phyloP scores from a whole-genome alignment of 73 alveolate species.

The Stentor coeruleus region DNA sequence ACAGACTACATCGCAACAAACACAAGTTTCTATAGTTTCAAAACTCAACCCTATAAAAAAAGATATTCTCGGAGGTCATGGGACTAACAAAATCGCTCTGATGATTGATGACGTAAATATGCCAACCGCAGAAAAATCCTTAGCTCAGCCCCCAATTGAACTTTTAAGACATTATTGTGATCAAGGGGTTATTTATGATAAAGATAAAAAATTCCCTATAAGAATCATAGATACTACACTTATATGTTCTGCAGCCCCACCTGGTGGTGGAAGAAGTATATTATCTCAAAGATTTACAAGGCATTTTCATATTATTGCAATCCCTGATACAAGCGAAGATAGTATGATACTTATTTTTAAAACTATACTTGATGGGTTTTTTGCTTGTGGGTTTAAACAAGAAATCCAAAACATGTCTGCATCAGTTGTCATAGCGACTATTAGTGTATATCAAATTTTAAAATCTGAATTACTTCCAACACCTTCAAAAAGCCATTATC shows the following conservation, averaged over 20 bases:
- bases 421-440: conserved; percentile 53
- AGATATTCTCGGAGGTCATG: conserved; percentile 87
- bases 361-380: conserved; percentile 66
- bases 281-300: conserved; percentile 53
- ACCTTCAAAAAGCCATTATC: conserved; percentile 98
- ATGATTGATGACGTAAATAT: conserved; percentile 99
- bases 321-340: conserved; percentile 44
- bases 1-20: conserved; percentile 78
- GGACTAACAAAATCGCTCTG: conserved; percentile 87
- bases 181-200: conserved; percentile 96
- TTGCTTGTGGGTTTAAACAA: conserved; percentile 48
- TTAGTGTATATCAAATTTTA: conserved; percentile 85
- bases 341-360: conserved; percentile 44
- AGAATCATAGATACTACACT: conserved; percentile 45
- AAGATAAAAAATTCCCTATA: conserved; percentile 61
- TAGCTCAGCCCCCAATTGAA: conserved; percentile 99
- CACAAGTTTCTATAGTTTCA: conserved; percentile 77
- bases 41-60: conserved; percentile 88
- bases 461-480: conserved; percentile 98
- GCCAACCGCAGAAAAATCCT: conserved; percentile 97
- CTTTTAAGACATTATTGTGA: conserved; percentile 96
- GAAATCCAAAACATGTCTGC: conserved; percentile 45
- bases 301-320: conserved; percentile 59
- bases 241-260: conserved; percentile 55
- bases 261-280: conserved; percentile 57